Evolutionary conservation across 2,329 filamentous ascomycete genomes (phyloP).

Genomic region (Waltergamsia citrina): DNA sequence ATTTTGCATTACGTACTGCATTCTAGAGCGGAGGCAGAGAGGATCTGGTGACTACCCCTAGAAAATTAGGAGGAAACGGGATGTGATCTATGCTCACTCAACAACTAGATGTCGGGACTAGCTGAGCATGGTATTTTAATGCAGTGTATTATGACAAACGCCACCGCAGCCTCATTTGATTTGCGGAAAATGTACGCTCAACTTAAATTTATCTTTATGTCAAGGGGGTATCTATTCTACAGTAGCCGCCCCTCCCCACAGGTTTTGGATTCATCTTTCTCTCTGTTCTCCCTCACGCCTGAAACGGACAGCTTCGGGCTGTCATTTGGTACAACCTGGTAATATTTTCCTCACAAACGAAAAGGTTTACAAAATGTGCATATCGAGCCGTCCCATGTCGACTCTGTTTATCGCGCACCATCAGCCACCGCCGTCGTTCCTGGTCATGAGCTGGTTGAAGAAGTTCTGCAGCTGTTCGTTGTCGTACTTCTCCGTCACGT

Average conservation of each 20-base stretch:
- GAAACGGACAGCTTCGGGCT: not conserved
- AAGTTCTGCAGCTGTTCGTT: conserved; percentile 50
- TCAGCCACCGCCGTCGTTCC: conserved; percentile 6
- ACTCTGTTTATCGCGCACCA: no score
- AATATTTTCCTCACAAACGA: not conserved
- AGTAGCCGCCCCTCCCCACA: conserved; percentile 9
- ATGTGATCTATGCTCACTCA: no score
- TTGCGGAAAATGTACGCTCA: no score
- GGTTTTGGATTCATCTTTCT: not conserved
- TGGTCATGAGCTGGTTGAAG: conserved; percentile 46
- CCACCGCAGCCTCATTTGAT: no score
- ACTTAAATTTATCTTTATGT: conserved; percentile 8
- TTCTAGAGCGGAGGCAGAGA: no score
- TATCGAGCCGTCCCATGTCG: no score
- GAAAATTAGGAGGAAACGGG: not conserved
- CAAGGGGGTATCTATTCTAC: conserved; percentile 33
- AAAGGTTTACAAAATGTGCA: not conserved
- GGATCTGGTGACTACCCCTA: no score
- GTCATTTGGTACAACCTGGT: not conserved
- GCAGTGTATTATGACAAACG: no score
- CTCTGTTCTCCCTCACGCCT: not conserved
- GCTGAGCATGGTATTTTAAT: no score
- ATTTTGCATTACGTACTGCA: not conserved
- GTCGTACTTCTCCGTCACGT: conserved; percentile 34
- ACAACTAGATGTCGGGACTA: no score